Conservation (phyloP, 2,329 filamentous ascomycete species). For the Talaromyces rugulosus region DNA sequence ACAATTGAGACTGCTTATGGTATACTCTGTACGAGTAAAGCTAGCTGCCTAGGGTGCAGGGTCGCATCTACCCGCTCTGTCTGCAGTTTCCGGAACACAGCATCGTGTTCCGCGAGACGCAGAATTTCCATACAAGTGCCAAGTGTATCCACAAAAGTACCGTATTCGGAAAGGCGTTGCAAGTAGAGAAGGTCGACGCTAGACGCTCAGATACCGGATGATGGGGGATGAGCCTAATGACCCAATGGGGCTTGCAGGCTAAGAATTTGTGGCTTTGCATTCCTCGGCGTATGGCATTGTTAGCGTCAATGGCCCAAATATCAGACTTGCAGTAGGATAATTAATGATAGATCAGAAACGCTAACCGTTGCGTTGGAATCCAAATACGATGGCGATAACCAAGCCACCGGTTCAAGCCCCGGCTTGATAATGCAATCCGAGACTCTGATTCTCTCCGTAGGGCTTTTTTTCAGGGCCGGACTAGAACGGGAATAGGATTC, state of each 20-base stretch:
- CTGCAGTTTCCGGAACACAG: slow-evolving; percentile 7
- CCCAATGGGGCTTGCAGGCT: slow-evolving; percentile 4
- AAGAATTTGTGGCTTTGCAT: slow-evolving; percentile 13
- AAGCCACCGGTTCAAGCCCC: not conserved
- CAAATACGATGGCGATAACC: not conserved
- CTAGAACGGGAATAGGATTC: not conserved
- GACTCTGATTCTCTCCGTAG: not conserved
- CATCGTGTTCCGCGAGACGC: slow-evolving; percentile 7
- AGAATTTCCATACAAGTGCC: not conserved
- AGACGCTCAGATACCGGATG: slow-evolving; percentile 6
- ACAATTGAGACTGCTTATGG: slow-evolving; percentile 2
- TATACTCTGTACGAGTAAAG: not conserved
- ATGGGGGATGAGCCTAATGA: slow-evolving; percentile 1
- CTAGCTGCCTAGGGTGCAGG: not conserved
- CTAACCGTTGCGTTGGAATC: slow-evolving; percentile 12
- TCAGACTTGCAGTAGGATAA: slow-evolving; percentile 10
- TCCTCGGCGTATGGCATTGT: slow-evolving; percentile 7
- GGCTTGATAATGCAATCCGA: not conserved
- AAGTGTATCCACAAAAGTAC: not conserved
- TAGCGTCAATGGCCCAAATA: slow-evolving; percentile 8
- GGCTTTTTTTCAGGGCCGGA: not conserved
- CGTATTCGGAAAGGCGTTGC: not conserved
- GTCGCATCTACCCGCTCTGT: slow-evolving; percentile 4
- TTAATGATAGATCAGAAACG: slow-evolving; percentile 8
- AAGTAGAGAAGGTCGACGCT: not conserved